Evolutionary conservation across 2,329 filamentous ascomycete genomes (phyloP).

Genomic region (Thermochaetoides dissita): DNA sequence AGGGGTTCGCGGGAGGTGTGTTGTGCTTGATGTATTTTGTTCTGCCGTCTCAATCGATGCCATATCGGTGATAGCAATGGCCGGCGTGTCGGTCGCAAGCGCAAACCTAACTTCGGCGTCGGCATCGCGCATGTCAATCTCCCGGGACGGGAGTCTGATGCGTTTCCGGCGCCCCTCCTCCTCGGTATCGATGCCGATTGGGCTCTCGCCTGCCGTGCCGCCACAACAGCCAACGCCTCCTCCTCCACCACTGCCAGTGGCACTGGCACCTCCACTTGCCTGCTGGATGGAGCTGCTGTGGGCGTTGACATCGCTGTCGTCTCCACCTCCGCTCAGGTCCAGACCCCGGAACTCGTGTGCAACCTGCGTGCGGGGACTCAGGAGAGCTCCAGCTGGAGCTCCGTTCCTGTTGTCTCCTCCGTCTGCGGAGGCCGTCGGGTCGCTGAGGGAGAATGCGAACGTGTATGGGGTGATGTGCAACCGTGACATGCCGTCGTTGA

Average conservation of each 20-base stretch:
- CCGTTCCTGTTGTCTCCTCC: too few species aligned
- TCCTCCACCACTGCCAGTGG: too few species aligned
- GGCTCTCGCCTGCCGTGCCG: constrained; percentile 4
- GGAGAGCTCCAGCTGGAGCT: constrained; percentile 6
- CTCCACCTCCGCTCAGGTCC: constrained; percentile 19
- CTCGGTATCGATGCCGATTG: constrained; percentile 4
- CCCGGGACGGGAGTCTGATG: constrained; percentile 7
- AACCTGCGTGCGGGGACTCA: constrained; percentile 38
- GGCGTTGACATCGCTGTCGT: too few species aligned
- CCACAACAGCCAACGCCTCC: constrained; percentile 26
- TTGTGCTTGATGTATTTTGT: not conserved
- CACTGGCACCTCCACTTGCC: too few species aligned
- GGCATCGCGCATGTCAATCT: constrained; percentile 10
- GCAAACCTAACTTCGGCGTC: not conserved
- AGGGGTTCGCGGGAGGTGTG: not conserved
- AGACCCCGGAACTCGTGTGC: constrained; percentile 39
- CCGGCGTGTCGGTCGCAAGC: not conserved
- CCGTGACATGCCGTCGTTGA: constrained; percentile 8
- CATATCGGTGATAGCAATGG: not conserved
- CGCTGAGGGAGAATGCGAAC: constrained; percentile 32
- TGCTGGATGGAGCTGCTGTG: too few species aligned
- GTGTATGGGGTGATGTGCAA: constrained; percentile 5
- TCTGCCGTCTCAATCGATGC: not conserved
- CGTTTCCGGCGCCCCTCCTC: constrained; percentile 12
- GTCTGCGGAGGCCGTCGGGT: too few species aligned